Evolutionary conservation across 306 rosid species (phyloP), one percentile per base, ranked within the genome.

Genomic region (Fagus crenata): DNA sequence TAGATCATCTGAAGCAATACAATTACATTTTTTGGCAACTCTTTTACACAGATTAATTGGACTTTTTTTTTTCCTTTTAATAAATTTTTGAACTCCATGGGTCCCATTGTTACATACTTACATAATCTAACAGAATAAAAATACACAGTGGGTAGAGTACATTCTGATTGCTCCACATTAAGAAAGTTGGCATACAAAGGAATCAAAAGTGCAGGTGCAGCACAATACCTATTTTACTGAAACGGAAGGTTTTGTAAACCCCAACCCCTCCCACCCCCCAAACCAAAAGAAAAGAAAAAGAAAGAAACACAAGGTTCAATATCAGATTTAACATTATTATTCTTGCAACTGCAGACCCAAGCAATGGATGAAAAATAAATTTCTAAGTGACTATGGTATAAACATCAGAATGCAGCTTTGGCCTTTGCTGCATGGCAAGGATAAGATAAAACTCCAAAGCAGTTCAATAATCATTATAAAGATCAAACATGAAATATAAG

Each of bases 361-460:
- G 43, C 6, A 63, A 63, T 9, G 13, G 18, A 33, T 13, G 7
- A 14, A 63, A 46, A 63, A 63, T 15, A 49, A 65, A 72, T 5
- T 39, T 72, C 42, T 4, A 1, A 35, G 49, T 37, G 71, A 69
- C 35, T 51, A 56, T 41, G 9, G 36, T 40, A n/a, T 33, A 78
- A 49, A 31, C 37, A 81, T 39, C 76, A 35, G 37, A 69, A 31
- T n/a, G 17, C 56, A 37, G 51, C 51, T 46, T 46, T 46, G 14
- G 51, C 72, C 46, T 43, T 35, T 75, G 32, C 49, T 7, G 56
- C 18, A 56, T 53, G 46, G 71, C 49, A 67, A 67, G 69, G 15
- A 12, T 17, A 37, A 37, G 1, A 14, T n/a, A 5, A 68, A 72
- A 7, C 22, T 67, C 4, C 65, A 32, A 3, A n/a, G 55, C 17